phyloP scores from a whole-genome alignment of 139 green algal species.

The Trebouxia sp. region DNA sequence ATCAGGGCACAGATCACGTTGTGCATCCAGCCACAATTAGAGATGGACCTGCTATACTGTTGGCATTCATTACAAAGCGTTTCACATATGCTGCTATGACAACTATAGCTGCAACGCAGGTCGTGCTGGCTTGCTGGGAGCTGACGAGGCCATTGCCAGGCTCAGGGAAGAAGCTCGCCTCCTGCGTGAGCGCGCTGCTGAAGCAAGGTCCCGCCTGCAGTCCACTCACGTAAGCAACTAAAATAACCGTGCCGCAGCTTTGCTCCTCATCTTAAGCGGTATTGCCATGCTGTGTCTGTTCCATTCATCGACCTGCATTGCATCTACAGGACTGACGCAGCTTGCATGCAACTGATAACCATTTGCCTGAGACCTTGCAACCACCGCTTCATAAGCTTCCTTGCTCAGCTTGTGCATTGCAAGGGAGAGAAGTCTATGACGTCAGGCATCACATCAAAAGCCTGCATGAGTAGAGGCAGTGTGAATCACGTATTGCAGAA shows the following conservation, averaged over 20 bases:
- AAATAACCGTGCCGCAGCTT: not conserved
- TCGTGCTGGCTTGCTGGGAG: not conserved
- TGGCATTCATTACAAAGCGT: not conserved
- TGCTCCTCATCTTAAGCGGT: not conserved
- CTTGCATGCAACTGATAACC: not conserved
- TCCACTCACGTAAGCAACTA: not conserved
- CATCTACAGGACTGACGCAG: not conserved
- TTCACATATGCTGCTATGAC: not conserved
- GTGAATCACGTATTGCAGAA: too few relatives aligned
- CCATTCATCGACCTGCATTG: not conserved
- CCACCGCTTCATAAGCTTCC: too few relatives aligned
- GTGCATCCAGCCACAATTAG: not conserved
- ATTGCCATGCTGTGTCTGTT: not conserved
- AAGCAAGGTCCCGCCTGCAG: not conserved
- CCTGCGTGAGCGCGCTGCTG: conserved; percentile 8
- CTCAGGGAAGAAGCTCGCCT: conserved; percentile 5
- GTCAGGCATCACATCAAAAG: too few relatives aligned
- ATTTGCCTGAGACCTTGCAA: too few relatives aligned
- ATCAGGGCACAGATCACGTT: not conserved
- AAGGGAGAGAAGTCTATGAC: too few relatives aligned
- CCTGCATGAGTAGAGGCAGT: not conserved
- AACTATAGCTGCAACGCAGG: not conserved
- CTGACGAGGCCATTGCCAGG: not conserved
- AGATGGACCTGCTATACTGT: not conserved
- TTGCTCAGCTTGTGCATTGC: too few relatives aligned